Percentiles rank a stretch among this genome's conserved stretches.
phyloP scores from a whole-genome alignment of 2,329 filamentous ascomycete species.

The Ophiostoma sp. region DNA sequence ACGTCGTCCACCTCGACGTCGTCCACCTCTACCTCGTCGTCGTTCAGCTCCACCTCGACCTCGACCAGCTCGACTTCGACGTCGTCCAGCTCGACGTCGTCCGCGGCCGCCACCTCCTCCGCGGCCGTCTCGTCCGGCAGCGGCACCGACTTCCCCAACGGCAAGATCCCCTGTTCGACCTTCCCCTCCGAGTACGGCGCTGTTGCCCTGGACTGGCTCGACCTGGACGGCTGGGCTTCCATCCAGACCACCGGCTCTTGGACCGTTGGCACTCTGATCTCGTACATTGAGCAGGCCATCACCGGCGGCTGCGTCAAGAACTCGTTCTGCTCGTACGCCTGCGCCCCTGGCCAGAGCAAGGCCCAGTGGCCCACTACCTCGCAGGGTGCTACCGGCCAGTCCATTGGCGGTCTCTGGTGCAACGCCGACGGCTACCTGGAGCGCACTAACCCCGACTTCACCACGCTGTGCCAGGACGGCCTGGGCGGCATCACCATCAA shows the following conservation, averaged over 20 bases:
- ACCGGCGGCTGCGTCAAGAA: conserved; percentile 57
- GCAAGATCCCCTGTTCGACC: conserved; percentile 59
- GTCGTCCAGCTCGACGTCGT: conserved; percentile 14
- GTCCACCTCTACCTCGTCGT: background rate
- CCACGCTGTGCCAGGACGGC: conserved; percentile 70
- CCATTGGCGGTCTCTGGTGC: conserved; percentile 83
- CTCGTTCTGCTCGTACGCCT: conserved; percentile 85
- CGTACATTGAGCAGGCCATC: conserved; percentile 59
- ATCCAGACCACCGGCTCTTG: conserved; percentile 59
- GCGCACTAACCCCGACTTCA: conserved; percentile 63
- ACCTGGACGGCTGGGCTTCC: conserved; percentile 70
- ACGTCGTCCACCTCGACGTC: conserved; percentile 1
- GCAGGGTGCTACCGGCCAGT: conserved; percentile 77
- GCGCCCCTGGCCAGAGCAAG: conserved; percentile 87
- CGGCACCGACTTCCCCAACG: conserved; percentile 69
- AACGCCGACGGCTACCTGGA: conserved; percentile 65
- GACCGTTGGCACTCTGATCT: conserved; percentile 50
- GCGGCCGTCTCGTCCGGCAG: conserved; percentile 2
- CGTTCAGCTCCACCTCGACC: conserved; percentile 20
- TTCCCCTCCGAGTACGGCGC: conserved; percentile 84
- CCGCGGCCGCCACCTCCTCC: conserved; percentile 30
- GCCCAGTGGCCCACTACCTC: conserved; percentile 70
- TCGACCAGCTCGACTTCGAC: conserved; percentile 29
- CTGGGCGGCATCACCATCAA: conserved; percentile 63
- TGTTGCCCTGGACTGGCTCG: conserved; percentile 61